Conservation (phyloP, 2,329 filamentous ascomycete species). For the Magnaporthiopsis incrustans region DNA sequence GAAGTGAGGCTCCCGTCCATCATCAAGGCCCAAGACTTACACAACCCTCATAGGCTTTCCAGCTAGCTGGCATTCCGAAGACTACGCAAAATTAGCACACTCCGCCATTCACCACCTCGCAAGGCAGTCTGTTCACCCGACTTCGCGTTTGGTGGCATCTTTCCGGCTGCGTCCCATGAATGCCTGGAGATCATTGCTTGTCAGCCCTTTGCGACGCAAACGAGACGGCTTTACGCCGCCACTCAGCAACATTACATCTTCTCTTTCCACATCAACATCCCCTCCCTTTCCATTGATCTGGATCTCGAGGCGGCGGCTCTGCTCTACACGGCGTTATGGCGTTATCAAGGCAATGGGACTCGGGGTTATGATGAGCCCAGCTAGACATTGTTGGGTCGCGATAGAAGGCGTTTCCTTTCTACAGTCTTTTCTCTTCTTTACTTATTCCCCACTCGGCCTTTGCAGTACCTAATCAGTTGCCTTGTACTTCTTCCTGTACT, state of each 20-base stretch:
- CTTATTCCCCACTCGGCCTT: neutral
- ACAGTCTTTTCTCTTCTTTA: neutral
- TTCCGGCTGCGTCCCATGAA: too few species aligned
- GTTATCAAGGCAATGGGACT: neutral
- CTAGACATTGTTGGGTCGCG: neutral
- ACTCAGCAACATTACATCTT: neutral
- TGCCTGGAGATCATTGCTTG: neutral
- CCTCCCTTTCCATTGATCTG: neutral
- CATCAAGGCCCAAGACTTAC: neutral
- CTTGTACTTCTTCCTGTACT: slow-evolving; percentile 62
- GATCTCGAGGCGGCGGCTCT: neutral
- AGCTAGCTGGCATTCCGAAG: neutral
- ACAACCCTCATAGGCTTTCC: neutral
- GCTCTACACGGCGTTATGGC: neutral
- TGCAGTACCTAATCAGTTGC: slow-evolving; percentile 34
- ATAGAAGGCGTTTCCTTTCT: neutral
- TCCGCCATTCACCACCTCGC: too few species aligned
- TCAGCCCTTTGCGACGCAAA: neutral
- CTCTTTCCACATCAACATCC: neutral
- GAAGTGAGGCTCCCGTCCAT: neutral
- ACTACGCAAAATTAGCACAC: neutral
- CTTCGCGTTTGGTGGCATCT: too few species aligned
- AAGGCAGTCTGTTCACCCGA: too few species aligned
- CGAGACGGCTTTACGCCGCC: too few species aligned
- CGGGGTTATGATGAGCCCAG: neutral